A percentile compares a stretch with the other conserved stretches of the same genome.
Conservation (phyloP, 179 eudicot genomes). For the Heliamphora pulchella region DNA sequence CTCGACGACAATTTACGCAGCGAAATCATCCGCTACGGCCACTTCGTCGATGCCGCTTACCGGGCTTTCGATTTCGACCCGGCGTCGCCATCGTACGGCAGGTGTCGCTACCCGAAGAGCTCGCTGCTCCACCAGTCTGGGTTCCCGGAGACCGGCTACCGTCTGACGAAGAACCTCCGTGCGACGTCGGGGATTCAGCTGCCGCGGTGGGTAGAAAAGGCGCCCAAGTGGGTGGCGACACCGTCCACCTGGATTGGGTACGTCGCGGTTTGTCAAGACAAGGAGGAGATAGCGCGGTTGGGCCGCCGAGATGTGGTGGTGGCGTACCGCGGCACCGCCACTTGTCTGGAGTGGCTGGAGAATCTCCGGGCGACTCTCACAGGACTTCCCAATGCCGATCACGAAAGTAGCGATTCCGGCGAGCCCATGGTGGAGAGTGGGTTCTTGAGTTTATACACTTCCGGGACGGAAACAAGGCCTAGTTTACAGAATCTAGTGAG, state of each 20-base stretch:
- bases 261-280: slow-evolving; percentile 56
- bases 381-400: slow-evolving; percentile 5
- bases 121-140: slow-evolving; percentile 30
- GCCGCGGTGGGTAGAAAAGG: slow-evolving; percentile 49
- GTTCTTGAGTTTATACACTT: slow-evolving; percentile 49
- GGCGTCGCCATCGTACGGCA: slow-evolving; percentile 33
- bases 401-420: not conserved
- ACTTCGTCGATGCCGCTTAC: slow-evolving; percentile 67
- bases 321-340: slow-evolving; percentile 75
- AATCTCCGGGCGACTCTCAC: slow-evolving; percentile 47
- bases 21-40: slow-evolving; percentile 73
- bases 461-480: slow-evolving; percentile 22
- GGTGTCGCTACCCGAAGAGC: slow-evolving; percentile 32
- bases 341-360: slow-evolving; percentile 77
- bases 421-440: slow-evolving; percentile 54
- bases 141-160: slow-evolving; percentile 34
- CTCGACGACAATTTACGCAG: slow-evolving; percentile 51
- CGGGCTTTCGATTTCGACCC: slow-evolving; percentile 60
- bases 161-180: slow-evolving; percentile 37
- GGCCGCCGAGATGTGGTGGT: slow-evolving; percentile 81
- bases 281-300: slow-evolving; percentile 42
- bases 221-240: slow-evolving; percentile 39
- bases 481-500: slow-evolving; percentile 36
- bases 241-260: slow-evolving; percentile 77
- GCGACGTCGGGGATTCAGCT: slow-evolving; percentile 58